These are phyloP conservation scores for Persicaria tinctoria DNA, from an alignment of 148 eudicot genomes.

Conservation along the genomic window DNA sequence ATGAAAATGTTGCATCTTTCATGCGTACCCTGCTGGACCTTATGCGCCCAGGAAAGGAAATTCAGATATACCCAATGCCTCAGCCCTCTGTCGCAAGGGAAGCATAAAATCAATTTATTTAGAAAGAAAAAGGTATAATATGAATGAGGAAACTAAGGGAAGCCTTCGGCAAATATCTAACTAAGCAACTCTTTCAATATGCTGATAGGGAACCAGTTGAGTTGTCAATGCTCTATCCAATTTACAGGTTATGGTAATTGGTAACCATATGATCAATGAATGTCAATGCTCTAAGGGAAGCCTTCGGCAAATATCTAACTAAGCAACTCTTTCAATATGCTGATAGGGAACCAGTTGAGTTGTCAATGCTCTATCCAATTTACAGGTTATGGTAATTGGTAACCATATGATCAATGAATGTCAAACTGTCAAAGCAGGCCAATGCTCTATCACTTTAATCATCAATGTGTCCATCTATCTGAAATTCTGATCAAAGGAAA, in stretches of 20 bases:
- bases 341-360: no score
- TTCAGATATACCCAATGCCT: slow-evolving; percentile 61
- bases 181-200: neutral
- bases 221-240: no score
- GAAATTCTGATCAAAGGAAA: neutral
- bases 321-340: neutral
- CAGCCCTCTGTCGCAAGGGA: slow-evolving; percentile 60
- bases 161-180: neutral
- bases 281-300: neutral
- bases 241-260: no score
- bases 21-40: slow-evolving; percentile 88
- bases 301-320: neutral
- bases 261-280: no score
- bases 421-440: no score
- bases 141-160: neutral
- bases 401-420: no score
- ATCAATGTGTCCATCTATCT: no score
- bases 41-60: slow-evolving; percentile 87
- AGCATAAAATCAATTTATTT: neutral
- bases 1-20: slow-evolving; percentile 86
- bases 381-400: no score
- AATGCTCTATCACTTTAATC: no score
- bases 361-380: no score
- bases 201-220: neutral
- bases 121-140: neutral